These are phyloP conservation scores for Epichloe baconii DNA, from an alignment of 2,329 filamentous ascomycete species.

Conservation along the genomic window DNA sequence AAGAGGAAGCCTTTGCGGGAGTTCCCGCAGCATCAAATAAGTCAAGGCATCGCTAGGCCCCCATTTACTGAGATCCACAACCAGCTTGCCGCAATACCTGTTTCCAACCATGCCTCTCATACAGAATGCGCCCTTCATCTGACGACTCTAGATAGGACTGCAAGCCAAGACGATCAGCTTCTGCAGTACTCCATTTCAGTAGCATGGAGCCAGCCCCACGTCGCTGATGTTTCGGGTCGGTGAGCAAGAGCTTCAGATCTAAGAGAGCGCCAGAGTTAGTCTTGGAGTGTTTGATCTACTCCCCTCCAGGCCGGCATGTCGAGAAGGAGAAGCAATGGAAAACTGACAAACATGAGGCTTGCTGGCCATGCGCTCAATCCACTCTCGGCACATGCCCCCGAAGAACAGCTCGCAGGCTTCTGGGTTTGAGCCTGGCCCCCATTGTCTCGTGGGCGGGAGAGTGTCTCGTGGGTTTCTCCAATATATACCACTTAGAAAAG, in stretches of 20 bases:
- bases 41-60: conserved; percentile 4
- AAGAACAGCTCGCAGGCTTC: conserved; percentile 22
- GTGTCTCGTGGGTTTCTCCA: conserved; percentile 12
- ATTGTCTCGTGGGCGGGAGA: conserved; percentile 13
- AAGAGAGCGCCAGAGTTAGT: background rate
- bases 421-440: conserved; percentile 17
- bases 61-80: background rate
- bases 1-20: background rate
- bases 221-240: conserved; percentile 23
- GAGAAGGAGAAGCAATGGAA: background rate
- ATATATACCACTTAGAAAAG: conserved; percentile 25
- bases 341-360: conserved; percentile 24
- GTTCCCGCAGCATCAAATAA: conserved; percentile 14
- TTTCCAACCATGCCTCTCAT: conserved; percentile 21
- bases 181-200: conserved; percentile 20
- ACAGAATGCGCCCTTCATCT: conserved; percentile 17
- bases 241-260: conserved; percentile 27
- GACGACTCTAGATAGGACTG: conserved; percentile 25
- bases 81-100: conserved; percentile 13
- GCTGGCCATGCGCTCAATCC: conserved; percentile 16
- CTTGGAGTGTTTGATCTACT: too few relatives aligned
- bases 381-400: conserved; percentile 17
- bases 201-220: conserved; percentile 22
- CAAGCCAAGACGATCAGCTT: conserved; percentile 24
- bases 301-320: too few relatives aligned